Percentiles rank a stretch among this genome's conserved stretches.
These are phyloP conservation scores for Huntiella abstrusa DNA, from an alignment of 2,329 filamentous ascomycete species.

Conservation along the genomic window DNA sequence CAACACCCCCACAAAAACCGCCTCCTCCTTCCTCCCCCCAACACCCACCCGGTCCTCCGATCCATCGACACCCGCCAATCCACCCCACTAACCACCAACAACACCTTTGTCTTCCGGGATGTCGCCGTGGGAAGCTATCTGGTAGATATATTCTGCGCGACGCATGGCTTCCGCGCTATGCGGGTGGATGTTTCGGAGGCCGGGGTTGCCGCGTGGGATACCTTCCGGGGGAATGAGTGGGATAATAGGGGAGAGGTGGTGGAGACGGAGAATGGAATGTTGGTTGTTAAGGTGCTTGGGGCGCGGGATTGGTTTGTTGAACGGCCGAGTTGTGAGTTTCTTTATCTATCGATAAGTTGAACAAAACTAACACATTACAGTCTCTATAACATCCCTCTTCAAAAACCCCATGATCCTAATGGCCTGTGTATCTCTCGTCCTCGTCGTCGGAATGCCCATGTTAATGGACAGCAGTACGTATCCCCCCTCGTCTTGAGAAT, in stretches of 20 bases:
- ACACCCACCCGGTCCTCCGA: slow-evolving; percentile 44
- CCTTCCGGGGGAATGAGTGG: slow-evolving; percentile 79
- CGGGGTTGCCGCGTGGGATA: slow-evolving; percentile 63
- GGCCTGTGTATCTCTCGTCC: slow-evolving; percentile 59
- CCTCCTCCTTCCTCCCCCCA: slow-evolving; percentile 41
- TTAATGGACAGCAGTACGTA: slow-evolving; percentile 83
- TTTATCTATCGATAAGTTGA: not conserved
- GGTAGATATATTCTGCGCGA: slow-evolving; percentile 57
- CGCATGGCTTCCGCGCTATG: slow-evolving; percentile 59
- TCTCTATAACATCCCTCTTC: slow-evolving; percentile 62
- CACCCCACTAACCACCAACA: slow-evolving; percentile 46
- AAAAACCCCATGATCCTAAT: slow-evolving; percentile 97
- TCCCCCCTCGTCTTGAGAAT: not conserved
- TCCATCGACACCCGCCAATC: slow-evolving; percentile 22
- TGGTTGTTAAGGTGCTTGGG: slow-evolving; percentile 44
- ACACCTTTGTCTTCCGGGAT: slow-evolving; percentile 59
- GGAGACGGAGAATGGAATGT: slow-evolving; percentile 20
- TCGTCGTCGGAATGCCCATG: slow-evolving; percentile 89
- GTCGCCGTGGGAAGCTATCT: slow-evolving; percentile 60
- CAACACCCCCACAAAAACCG: too few relatives aligned
- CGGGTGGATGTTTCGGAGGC: slow-evolving; percentile 68
- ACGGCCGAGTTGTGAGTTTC: slow-evolving; percentile 51
- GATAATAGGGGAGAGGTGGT: slow-evolving; percentile 56
- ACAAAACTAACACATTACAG: slow-evolving; percentile 21
- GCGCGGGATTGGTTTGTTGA: slow-evolving; percentile 61